Evolutionary conservation across 2,329 filamentous ascomycete genomes (phyloP), one percentile per base, ranked within the genome.

Genomic region (Penicillium corylophilum): DNA sequence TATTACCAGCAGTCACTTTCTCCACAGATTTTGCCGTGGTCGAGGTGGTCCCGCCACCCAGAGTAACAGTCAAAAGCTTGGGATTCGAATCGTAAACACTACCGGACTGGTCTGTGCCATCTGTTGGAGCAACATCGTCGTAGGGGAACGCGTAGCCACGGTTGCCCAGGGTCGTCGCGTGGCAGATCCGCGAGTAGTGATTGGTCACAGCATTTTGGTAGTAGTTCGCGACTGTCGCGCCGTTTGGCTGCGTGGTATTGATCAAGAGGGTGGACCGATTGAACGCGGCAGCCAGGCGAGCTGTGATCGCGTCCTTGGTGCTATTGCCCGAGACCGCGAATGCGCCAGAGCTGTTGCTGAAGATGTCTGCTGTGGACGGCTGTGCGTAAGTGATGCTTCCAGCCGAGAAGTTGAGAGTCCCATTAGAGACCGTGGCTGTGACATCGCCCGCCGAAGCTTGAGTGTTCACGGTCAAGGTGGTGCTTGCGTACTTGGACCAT

Each of bases 251-350:
- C 57, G 64, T 61, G n/a, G 67, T 47, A 60, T 80, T 55, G 18
- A 71, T 64, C 44, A 88, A 71, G 54, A 94, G 71, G 10, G 87
- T 92, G 29, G 82, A 85, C 20, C 89, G 80, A 71, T 92, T 90
- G 63, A 93, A 82, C 1, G 86, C 88, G 1, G 89, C 89, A 0
- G 86, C 82, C 13, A 94, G 73, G n/a, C 89, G 79, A 0, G 90
- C 87, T 8, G 85, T 85, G 50, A 92, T 81, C 36, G 85, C 84
- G 53, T 82, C 80, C 65, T 79, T 77, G 63, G 77, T 73, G 2
- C 70, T 64, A 48, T 77, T 74, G 33, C 70, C 71, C 4, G 60
- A 61, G 5, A 73, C 69, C 2, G 72, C 77, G 69, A 87, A 86
- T 1, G 83, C 80, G 0, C 84, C 84, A 2, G 79, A 83, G 59